A percentile compares a stretch with the other conserved stretches of the same genome.
Evolutionary conservation across 306 rosid genomes (phyloP).

Genomic region (Cercis canadensis): DNA sequence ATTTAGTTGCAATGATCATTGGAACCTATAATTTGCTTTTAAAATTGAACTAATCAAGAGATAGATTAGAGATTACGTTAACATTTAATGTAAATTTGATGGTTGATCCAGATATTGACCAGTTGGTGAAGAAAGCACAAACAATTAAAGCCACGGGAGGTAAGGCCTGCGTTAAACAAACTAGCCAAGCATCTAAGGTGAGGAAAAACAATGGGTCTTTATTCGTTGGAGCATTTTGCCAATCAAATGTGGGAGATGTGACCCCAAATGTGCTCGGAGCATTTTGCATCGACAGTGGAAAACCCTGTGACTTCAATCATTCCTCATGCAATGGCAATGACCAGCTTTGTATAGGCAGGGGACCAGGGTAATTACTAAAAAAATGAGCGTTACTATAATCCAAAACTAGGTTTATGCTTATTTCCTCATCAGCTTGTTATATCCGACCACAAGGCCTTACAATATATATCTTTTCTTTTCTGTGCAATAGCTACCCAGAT

Average conservation of each 20-base stretch:
- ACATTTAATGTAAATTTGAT: neutral
- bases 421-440: neutral
- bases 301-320: conserved; percentile 74
- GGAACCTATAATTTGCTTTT: no score
- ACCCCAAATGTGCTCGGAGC: conserved; percentile 86
- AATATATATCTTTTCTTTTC: neutral
- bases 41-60: no score
- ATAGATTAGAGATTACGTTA: neutral
- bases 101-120: conserved; percentile 38
- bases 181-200: conserved; percentile 67
- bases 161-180: conserved; percentile 42
- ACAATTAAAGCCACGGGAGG: conserved; percentile 75
- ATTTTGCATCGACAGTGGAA: conserved; percentile 71
- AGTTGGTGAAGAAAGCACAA: conserved; percentile 49
- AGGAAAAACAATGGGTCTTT: conserved; percentile 70
- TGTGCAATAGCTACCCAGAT: conserved; percentile 67
- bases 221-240: conserved; percentile 91
- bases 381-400: conserved; percentile 6
- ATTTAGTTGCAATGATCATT: no score
- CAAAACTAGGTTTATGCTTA: neutral
- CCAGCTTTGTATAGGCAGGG: conserved; percentile 75
- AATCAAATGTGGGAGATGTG: conserved; percentile 91
- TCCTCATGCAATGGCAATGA: conserved; percentile 83
- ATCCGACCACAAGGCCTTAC: no score
- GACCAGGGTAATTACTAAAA: conserved; percentile 63